Evolutionary conservation across 208 protist genomes (phyloP).

Genomic region (Histomonas meleagridis): DNA sequence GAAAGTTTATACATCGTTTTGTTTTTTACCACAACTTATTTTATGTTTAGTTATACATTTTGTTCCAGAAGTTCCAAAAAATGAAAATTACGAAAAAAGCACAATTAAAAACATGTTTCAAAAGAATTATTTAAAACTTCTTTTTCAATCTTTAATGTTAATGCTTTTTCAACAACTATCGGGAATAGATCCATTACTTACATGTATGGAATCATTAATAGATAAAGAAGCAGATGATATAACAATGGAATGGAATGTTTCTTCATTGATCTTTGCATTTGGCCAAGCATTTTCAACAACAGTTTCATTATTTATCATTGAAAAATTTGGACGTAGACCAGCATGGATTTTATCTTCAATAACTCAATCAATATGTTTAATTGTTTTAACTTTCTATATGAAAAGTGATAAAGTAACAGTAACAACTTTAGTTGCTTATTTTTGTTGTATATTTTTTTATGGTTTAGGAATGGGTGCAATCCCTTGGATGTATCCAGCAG

Average conservation of each 20-base stretch:
- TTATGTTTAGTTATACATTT: too few relatives aligned
- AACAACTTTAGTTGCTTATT: not conserved
- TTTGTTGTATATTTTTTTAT: not conserved
- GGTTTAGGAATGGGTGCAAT: conserved; percentile 4
- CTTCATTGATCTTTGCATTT: not conserved
- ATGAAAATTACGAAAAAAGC: not conserved
- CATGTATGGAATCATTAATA: not conserved
- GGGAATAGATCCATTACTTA: not conserved
- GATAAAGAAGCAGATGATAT: not conserved
- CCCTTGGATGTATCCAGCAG: not conserved
- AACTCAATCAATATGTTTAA: not conserved
- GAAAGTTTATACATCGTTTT: too few relatives aligned
- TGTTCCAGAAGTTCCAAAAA: not conserved
- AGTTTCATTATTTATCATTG: not conserved
- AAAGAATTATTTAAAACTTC: not conserved
- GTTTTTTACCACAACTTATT: too few relatives aligned
- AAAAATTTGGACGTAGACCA: not conserved
- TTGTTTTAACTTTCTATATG: not conserved
- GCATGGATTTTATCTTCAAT: not conserved
- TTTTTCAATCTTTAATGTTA: not conserved
- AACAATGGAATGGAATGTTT: not conserved
- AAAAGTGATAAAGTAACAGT: too few relatives aligned
- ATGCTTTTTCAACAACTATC: not conserved
- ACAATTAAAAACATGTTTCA: not conserved
- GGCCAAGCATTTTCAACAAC: not conserved